Evolutionary conservation across 805 yeast species (phyloP).

Genomic region (Wickerhamiella kazuoi): DNA sequence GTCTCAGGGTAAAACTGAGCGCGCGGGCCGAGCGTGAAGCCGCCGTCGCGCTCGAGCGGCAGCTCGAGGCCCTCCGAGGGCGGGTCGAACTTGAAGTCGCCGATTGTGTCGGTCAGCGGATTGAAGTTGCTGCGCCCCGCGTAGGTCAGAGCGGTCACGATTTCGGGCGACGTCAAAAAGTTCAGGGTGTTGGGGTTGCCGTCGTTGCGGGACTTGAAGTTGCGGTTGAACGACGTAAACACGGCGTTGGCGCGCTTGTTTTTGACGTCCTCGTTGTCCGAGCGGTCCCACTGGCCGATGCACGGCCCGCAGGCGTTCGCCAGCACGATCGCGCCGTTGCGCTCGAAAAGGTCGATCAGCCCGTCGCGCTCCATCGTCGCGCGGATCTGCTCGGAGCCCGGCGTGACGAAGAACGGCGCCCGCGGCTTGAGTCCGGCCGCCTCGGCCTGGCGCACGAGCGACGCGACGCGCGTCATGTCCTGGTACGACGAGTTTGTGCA

Average conservation of each 20-base stretch:
- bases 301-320: constrained; percentile 99
- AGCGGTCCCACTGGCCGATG: constrained; percentile 98
- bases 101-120: constrained; percentile 75
- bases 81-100: constrained; percentile 62
- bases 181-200: constrained; percentile 97
- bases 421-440: constrained; percentile 75
- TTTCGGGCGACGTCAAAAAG: constrained; percentile 95
- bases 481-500: constrained; percentile 97
- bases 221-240: constrained; percentile 93
- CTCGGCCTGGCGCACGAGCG: constrained; percentile 75
- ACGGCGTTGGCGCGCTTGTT: constrained; percentile 67
- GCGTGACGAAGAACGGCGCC: constrained; percentile 85
- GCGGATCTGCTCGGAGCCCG: constrained; percentile 96
- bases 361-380: constrained; percentile 97
- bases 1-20: constrained; percentile 52
- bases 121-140: constrained; percentile 86
- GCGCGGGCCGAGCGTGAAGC: constrained; percentile 57
- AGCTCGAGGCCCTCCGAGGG: constrained; percentile 69
- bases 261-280: constrained; percentile 38
- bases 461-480: constrained; percentile 94
- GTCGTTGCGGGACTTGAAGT: constrained; percentile 94
- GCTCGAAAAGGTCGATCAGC: constrained; percentile 57
- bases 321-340: constrained; percentile 77
- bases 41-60: constrained; percentile 36
- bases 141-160: constrained; percentile 92